Evolutionary conservation across 352 stramenopile species (phyloP).

Genomic region (Phytophthora lateralis): DNA sequence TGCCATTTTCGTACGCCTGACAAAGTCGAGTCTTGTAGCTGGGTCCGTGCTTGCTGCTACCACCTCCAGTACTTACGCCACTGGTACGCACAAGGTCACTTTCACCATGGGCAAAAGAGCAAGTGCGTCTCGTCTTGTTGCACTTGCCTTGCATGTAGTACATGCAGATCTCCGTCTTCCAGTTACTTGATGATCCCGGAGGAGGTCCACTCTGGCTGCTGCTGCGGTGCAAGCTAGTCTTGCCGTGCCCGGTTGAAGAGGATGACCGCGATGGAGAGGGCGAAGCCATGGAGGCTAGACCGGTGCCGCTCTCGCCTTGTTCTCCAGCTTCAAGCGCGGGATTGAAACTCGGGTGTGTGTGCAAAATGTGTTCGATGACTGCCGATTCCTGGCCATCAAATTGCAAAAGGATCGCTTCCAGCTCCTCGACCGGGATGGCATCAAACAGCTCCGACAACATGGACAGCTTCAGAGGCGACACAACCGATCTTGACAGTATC

Average conservation of each 20-base stretch:
- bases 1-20: slow-evolving; percentile 74
- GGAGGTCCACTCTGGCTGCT: slow-evolving; percentile 32
- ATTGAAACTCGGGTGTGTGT: slow-evolving; percentile 76
- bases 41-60: slow-evolving; percentile 35
- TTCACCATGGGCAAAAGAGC: slow-evolving; percentile 86
- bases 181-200: slow-evolving; percentile 58
- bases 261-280: slow-evolving; percentile 29
- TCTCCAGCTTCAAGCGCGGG: slow-evolving; percentile 44
- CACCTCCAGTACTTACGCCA: slow-evolving; percentile 9
- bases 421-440: slow-evolving; percentile 62
- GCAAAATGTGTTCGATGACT: slow-evolving; percentile 72
- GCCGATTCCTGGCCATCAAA: slow-evolving; percentile 55
- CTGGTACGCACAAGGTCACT: slow-evolving; percentile 67
- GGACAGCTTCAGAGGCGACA: slow-evolving; percentile 67
- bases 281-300: slow-evolving; percentile 24
- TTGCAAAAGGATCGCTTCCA: slow-evolving; percentile 58
- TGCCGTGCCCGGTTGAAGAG: slow-evolving; percentile 29
- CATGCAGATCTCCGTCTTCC: slow-evolving; percentile 91
- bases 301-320: slow-evolving; percentile 27
- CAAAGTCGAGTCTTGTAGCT: slow-evolving; percentile 85
- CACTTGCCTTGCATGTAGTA: slow-evolving; percentile 91
- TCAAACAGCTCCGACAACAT: slow-evolving; percentile 79
- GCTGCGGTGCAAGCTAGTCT: slow-evolving; percentile 43
- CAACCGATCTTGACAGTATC: slow-evolving; percentile 3
- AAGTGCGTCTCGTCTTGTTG: slow-evolving; percentile 89